phyloP scores from a whole-genome alignment of 352 stramenopile genomes.

The Phytophthora gonapodyides region DNA sequence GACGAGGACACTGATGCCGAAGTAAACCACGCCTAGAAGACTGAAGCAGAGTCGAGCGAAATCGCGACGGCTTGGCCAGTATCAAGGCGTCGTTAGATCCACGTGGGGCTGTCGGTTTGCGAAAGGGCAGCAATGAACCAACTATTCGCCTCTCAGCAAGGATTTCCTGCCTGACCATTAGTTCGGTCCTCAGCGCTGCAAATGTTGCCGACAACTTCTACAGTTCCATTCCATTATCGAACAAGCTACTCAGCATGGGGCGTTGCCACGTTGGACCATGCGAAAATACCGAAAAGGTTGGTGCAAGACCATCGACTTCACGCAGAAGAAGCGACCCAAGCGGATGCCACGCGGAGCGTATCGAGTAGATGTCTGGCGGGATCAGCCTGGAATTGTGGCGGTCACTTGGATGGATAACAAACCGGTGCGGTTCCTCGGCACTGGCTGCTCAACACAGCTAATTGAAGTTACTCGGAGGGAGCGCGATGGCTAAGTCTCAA shows the following conservation, averaged over 20 bases:
- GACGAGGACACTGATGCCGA: too few relatives aligned
- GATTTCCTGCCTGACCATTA: not conserved
- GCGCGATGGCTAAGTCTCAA: not conserved
- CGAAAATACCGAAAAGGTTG: conserved; percentile 12
- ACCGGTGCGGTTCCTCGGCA: conserved; percentile 4
- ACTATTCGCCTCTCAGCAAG: conserved; percentile 2
- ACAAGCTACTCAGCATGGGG: too few relatives aligned
- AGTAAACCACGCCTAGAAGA: too few relatives aligned
- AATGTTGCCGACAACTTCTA: too few relatives aligned
- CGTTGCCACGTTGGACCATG: conserved; percentile 10
- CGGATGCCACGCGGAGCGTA: not conserved
- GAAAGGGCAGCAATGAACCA: too few relatives aligned
- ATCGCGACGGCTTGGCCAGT: too few relatives aligned
- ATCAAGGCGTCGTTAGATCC: too few relatives aligned
- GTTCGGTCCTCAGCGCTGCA: not conserved
- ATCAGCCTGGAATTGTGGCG: not conserved
- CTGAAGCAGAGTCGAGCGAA: too few relatives aligned
- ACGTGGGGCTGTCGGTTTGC: too few relatives aligned
- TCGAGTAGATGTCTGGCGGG: not conserved
- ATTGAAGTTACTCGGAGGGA: not conserved
- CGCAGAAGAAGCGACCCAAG: conserved; percentile 1
- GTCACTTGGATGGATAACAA: conserved; percentile 7
- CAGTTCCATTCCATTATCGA: too few relatives aligned
- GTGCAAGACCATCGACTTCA: conserved; percentile 12
- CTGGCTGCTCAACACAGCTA: conserved; percentile 6